These are phyloP conservation scores for Phytopythium cucurbitacearum DNA, from an alignment of 352 stramenopile genomes.

Conservation along the genomic window DNA sequence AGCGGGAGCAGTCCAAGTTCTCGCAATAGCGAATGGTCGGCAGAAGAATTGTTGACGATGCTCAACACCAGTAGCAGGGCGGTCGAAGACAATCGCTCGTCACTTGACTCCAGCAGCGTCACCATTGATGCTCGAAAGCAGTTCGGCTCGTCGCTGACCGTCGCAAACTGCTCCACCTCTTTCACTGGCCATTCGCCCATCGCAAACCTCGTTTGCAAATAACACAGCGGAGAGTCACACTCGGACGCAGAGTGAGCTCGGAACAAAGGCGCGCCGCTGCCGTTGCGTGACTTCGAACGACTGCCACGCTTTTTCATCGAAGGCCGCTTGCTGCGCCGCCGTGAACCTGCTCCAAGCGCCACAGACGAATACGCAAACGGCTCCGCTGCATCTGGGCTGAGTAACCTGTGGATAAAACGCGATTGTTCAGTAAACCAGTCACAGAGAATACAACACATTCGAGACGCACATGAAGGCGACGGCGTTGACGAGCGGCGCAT, in stretches of 20 bases:
- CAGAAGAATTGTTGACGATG: constrained; percentile 55
- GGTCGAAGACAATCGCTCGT: constrained; percentile 60
- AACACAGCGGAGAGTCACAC: constrained; percentile 68
- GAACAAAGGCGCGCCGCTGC: constrained; percentile 28
- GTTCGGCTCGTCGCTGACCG: constrained; percentile 20
- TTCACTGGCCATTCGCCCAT: constrained; percentile 76
- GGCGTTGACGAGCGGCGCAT: constrained; percentile 80
- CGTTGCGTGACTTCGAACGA: neutral
- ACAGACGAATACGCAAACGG: constrained; percentile 56
- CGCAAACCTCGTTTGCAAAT: constrained; percentile 71
- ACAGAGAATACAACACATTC: neutral
- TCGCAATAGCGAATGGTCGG: constrained; percentile 59
- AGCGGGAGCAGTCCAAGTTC: constrained; percentile 60
- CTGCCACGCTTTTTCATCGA: constrained; percentile 7
- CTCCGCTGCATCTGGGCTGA: constrained; percentile 57
- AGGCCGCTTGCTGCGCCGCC: constrained; percentile 11
- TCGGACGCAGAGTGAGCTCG: constrained; percentile 40
- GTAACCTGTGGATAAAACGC: constrained; percentile 18
- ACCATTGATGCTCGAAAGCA: constrained; percentile 62
- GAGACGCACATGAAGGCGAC: constrained; percentile 61
- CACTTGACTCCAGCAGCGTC: constrained; percentile 51
- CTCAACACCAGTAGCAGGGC: constrained; percentile 56
- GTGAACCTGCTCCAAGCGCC: constrained; percentile 46
- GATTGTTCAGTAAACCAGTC: neutral
- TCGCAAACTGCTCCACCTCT: constrained; percentile 57